phyloP scores from a whole-genome alignment of 495 filamentous ascomycete genomes.

The Copromyces sp. region DNA sequence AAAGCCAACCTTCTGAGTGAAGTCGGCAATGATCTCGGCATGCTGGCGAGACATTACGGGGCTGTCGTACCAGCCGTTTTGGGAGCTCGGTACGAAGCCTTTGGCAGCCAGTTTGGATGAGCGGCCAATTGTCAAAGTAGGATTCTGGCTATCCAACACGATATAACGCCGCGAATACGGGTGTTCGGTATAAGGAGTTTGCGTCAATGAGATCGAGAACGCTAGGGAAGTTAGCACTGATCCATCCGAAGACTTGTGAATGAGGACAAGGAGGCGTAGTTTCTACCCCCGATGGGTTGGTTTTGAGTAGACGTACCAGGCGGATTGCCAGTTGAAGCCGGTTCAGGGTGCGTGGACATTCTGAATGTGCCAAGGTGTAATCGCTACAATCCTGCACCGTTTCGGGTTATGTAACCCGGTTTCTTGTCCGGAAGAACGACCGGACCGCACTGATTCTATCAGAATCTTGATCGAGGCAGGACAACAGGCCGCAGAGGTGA shows the following conservation, averaged over 20 bases:
- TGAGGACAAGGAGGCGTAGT: background rate
- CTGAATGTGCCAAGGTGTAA: background rate
- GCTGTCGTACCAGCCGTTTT: conserved; percentile 72
- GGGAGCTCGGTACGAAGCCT: conserved; percentile 20
- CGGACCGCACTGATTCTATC: background rate
- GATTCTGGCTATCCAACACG: conserved; percentile 11
- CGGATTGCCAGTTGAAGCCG: background rate
- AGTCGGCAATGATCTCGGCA: conserved; percentile 45
- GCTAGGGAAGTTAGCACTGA: background rate
- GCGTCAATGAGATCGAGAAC: background rate
- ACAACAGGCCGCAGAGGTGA: background rate
- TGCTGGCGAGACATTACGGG: conserved; percentile 76
- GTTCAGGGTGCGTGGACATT: background rate
- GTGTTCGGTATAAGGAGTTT: conserved; percentile 2
- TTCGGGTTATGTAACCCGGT: background rate
- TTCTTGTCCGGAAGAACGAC: background rate
- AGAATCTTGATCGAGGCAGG: conserved; percentile 1
- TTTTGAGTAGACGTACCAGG: background rate
- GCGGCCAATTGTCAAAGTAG: conserved; percentile 27
- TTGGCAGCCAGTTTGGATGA: conserved; percentile 29
- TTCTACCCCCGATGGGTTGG: background rate
- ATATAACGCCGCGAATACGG: conserved; percentile 15
- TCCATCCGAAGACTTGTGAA: background rate
- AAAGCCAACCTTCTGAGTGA: conserved; percentile 33
- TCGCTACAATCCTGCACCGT: background rate